phyloP scores from a whole-genome alignment of 129 eudicot genomes.

The Helichrysum umbraculigerum region DNA sequence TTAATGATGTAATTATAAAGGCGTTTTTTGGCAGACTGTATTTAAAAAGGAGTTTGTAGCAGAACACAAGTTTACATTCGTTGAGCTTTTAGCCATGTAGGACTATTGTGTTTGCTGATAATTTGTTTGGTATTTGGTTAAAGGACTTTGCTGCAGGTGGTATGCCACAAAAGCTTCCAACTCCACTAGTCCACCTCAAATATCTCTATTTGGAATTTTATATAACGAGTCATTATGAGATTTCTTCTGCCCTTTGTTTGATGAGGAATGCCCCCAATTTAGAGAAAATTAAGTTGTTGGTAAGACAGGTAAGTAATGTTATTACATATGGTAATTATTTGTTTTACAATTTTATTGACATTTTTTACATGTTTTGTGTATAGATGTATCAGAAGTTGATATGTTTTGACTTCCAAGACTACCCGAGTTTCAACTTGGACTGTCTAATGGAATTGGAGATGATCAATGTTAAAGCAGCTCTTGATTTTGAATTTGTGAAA shows the following conservation, averaged over 20 bases:
- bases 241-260: slow-evolving; percentile 19
- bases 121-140: background rate
- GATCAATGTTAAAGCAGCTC: background rate
- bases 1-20: no score
- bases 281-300: background rate
- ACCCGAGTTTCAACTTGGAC: background rate
- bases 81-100: background rate
- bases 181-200: slow-evolving; percentile 8
- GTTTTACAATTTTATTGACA: no score
- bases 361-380: no score
- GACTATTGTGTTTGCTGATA: background rate
- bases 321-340: background rate
- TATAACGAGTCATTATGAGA: background rate
- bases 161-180: slow-evolving; percentile 14
- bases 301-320: background rate
- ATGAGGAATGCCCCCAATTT: slow-evolving; percentile 11
- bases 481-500: slow-evolving; percentile 12
- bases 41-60: background rate
- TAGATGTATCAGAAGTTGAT: background rate
- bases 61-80: background rate
- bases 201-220: slow-evolving; percentile 2
- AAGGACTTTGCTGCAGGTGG: slow-evolving; percentile 17
- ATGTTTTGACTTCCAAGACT: background rate
- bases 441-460: background rate
- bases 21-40: background rate